These are phyloP conservation scores for Rosellinia necatrix DNA, from an alignment of 2,329 filamentous ascomycete genomes.

Conservation along the genomic window DNA sequence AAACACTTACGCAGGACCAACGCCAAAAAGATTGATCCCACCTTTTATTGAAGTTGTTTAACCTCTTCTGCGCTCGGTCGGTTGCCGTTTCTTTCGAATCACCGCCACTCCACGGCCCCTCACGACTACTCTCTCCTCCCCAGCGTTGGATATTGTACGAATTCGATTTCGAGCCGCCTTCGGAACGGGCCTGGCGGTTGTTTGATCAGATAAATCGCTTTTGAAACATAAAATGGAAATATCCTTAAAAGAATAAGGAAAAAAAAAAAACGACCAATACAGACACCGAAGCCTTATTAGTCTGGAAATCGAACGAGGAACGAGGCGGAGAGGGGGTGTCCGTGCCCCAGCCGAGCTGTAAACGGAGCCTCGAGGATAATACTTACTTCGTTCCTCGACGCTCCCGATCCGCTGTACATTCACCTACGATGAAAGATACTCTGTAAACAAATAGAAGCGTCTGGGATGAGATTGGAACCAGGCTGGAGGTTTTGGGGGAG, in stretches of 20 bases:
- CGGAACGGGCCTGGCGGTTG: conserved; percentile 4
- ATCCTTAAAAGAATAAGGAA: too few relatives aligned
- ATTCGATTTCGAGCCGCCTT: conserved; percentile 6
- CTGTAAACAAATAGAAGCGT: neutral
- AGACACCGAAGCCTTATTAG: too few relatives aligned
- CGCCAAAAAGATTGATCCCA: conserved; percentile 15
- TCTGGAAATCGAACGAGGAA: too few relatives aligned
- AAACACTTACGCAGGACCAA: conserved; percentile 11
- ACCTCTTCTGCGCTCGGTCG: neutral
- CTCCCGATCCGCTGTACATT: conserved; percentile 1
- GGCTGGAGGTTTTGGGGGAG: neutral
- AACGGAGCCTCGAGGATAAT: neutral
- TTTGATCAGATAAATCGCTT: neutral
- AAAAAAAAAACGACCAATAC: too few relatives aligned
- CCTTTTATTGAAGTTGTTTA: conserved; percentile 19
- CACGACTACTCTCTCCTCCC: conserved; percentile 9
- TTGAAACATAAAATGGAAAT: too few relatives aligned
- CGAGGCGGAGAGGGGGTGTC: too few relatives aligned
- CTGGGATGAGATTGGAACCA: neutral
- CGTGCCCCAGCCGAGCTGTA: too few relatives aligned
- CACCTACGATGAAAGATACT: conserved; percentile 8
- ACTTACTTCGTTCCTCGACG: conserved; percentile 8
- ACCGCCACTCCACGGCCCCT: conserved; percentile 11
- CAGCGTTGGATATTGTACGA: conserved; percentile 18
- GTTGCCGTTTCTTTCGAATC: neutral